A percentile compares a stretch with the other conserved stretches of the same genome.
Conservation (phyloP, 345 rosid genomes). For the Eucalyptus regnans region DNA sequence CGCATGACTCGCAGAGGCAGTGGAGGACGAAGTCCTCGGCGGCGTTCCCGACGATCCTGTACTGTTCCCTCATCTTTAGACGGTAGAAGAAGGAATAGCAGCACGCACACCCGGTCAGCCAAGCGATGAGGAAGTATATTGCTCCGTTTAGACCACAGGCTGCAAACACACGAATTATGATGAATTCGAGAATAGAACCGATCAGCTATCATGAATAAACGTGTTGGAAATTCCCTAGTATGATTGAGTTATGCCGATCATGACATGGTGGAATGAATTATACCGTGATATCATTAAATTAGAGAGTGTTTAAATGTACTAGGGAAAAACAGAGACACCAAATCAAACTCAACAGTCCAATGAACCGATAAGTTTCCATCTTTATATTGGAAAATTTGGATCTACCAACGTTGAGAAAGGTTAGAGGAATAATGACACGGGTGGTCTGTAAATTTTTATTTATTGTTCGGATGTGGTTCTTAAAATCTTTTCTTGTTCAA, state of each 20-base stretch:
- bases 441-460: neutral
- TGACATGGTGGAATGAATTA: too few species aligned
- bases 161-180: neutral
- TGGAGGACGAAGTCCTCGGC: constrained; percentile 24
- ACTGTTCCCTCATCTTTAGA: constrained; percentile 20
- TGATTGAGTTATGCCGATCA: neutral
- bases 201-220: neutral
- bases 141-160: constrained; percentile 19
- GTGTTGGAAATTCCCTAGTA: neutral
- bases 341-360: neutral
- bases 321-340: neutral
- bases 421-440: neutral
- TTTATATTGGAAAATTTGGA: neutral
- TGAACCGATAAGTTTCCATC: neutral
- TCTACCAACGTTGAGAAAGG: neutral
- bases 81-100: constrained; percentile 14
- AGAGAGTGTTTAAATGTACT: neutral
- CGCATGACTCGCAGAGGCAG: constrained; percentile 18
- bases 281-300: neutral
- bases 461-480: neutral
- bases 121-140: constrained; percentile 7
- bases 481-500: neutral
- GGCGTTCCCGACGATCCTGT: constrained; percentile 2
- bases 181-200: neutral
- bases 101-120: constrained; percentile 7